A percentile compares a stretch with the other conserved stretches of the same genome.
phyloP scores from a whole-genome alignment of 768 basidiomycete genomes.

The Kwoniella dejecticola region DNA sequence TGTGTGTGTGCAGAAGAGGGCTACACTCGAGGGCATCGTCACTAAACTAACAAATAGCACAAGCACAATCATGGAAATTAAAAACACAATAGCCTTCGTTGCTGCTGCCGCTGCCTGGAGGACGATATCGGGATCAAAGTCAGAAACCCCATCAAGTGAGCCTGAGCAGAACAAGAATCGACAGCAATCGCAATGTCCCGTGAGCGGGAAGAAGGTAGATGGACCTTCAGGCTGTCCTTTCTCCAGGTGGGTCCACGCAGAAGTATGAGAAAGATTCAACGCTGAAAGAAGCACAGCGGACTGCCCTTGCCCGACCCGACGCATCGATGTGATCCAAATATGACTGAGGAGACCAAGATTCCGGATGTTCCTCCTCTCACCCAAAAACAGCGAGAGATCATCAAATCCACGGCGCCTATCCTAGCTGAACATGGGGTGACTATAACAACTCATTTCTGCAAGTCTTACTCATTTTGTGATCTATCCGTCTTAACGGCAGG shows the following conservation, averaged over 20 bases:
- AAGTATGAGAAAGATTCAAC: neutral
- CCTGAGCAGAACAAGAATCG: no score
- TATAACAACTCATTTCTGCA: slow-evolving; percentile 20
- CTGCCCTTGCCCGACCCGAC: slow-evolving; percentile 13
- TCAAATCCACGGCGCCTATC: slow-evolving; percentile 16
- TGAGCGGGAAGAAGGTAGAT: slow-evolving; percentile 7
- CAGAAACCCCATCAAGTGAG: no score
- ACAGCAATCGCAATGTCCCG: slow-evolving; percentile 18
- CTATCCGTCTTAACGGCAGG: no score
- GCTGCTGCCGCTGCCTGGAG: slow-evolving; percentile 16
- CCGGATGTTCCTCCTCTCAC: slow-evolving; percentile 19
- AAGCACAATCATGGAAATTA: slow-evolving; percentile 9
- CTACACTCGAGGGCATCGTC: no score
- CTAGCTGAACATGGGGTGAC: slow-evolving; percentile 21
- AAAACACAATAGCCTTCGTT: slow-evolving; percentile 14
- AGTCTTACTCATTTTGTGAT: neutral
- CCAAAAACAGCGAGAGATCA: slow-evolving; percentile 17
- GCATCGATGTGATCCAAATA: slow-evolving; percentile 6
- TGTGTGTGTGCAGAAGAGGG: no score
- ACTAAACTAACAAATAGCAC: no score
- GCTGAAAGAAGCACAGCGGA: neutral
- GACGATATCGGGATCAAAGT: neutral
- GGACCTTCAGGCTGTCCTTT: slow-evolving; percentile 16
- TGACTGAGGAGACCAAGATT: slow-evolving; percentile 9
- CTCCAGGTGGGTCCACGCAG: slow-evolving; percentile 2